Percentiles rank a stretch among this genome's conserved stretches.
Conservation (phyloP, 2,329 filamentous ascomycete genomes). For the Colletotrichum ledebouriae region DNA sequence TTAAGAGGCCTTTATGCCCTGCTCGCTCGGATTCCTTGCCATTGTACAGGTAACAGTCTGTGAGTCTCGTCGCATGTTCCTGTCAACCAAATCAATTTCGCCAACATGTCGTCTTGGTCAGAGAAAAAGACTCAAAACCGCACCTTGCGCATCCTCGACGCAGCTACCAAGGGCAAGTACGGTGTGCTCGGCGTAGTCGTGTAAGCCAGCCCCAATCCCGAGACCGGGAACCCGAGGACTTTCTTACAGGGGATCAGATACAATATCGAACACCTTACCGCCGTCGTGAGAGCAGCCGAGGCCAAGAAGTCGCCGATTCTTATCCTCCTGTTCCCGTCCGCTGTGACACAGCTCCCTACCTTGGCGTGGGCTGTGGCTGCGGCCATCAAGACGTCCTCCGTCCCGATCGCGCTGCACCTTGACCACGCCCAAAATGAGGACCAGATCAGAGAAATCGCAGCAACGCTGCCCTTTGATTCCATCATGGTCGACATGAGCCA, state of each 20-base stretch:
- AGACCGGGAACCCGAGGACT: neutral
- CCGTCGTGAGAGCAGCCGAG: constrained; percentile 76
- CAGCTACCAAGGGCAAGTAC: constrained; percentile 66
- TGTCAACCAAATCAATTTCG: neutral
- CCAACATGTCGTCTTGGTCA: constrained; percentile 25
- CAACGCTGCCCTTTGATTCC: constrained; percentile 72
- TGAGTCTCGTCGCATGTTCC: too few relatives aligned
- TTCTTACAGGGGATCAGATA: constrained; percentile 61
- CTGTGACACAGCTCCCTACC: constrained; percentile 32
- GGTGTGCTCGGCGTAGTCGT: constrained; percentile 66
- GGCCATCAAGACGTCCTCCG: constrained; percentile 29
- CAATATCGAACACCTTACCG: constrained; percentile 79
- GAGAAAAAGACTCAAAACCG: constrained; percentile 34
- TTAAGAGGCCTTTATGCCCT: neutral
- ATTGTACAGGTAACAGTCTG: too few relatives aligned
- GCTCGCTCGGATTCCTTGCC: neutral
- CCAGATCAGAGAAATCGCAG: constrained; percentile 66
- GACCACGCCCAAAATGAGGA: constrained; percentile 75
- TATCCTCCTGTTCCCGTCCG: constrained; percentile 72
- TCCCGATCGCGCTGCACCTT: constrained; percentile 64
- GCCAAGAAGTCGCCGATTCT: constrained; percentile 74
- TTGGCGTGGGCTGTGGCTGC: constrained; percentile 69
- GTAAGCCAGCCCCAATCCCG: constrained; percentile 47
- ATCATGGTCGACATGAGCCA: constrained; percentile 87
- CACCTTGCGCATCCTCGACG: constrained; percentile 58